Conservation (phyloP, 768 basidiomycete species). For the Favolaschia claudopus region DNA sequence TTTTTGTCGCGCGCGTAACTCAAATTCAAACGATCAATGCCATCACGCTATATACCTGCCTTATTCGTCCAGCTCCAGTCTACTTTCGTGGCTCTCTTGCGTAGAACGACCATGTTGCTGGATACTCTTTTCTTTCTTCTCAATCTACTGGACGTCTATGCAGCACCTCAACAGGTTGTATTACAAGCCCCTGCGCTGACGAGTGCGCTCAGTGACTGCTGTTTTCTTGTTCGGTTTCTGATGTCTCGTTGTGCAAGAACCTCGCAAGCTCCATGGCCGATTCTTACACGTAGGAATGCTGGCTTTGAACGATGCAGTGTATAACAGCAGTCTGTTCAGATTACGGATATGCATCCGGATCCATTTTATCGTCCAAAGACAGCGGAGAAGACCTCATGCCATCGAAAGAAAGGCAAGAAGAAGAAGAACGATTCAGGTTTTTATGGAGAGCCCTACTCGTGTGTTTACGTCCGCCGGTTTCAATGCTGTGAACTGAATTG, state of each 20-base stretch:
- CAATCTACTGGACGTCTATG: conserved; percentile 5
- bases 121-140: neutral
- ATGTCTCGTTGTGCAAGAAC: conserved; percentile 40
- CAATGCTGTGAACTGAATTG: neutral
- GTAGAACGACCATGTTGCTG: neutral
- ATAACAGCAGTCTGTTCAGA: conserved; percentile 25
- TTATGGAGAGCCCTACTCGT: conserved; percentile 78
- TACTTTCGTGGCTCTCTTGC: neutral
- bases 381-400: conserved; percentile 71
- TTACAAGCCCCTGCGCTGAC: conserved; percentile 7
- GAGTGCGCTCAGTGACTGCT: conserved; percentile 10
- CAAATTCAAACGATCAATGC: no score
- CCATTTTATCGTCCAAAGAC: conserved; percentile 62
- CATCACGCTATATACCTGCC: no score
- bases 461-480: conserved; percentile 33
- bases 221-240: neutral
- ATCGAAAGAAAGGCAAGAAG: conserved; percentile 66
- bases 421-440: conserved; percentile 60
- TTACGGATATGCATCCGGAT: conserved; percentile 89
- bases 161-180: conserved; percentile 16
- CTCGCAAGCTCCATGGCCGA: conserved; percentile 67
- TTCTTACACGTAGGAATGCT: conserved; percentile 68
- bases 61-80: no score
- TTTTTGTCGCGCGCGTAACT: neutral
- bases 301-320: neutral